Conservation (phyloP, 805 yeast species). For the Suhomyces sp. region DNA sequence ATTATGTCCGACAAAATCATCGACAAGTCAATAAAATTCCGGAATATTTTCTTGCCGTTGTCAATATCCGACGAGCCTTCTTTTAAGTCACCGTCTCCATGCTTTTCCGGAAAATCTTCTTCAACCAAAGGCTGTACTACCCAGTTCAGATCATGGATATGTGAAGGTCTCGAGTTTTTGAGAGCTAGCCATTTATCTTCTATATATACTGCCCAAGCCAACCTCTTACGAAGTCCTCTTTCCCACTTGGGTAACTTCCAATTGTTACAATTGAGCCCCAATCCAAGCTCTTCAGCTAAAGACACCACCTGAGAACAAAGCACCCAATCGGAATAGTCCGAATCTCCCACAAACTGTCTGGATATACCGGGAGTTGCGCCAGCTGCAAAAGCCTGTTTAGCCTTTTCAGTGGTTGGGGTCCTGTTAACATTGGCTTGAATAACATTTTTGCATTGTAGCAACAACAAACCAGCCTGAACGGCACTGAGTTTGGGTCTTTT, state of each 20-base stretch:
- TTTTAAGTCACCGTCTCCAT: conserved; percentile 48
- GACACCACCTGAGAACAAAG: conserved; percentile 84
- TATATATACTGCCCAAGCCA: conserved; percentile 94
- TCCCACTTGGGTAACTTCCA: conserved; percentile 98
- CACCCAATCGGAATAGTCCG: conserved; percentile 72
- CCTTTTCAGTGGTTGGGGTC: conserved; percentile 1
- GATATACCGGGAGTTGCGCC: background rate
- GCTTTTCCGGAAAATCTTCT: conserved; percentile 78
- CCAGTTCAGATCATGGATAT: conserved; percentile 75
- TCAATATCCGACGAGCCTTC: conserved; percentile 68
- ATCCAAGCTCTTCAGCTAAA: conserved; percentile 83
- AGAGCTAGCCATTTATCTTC: conserved; percentile 91
- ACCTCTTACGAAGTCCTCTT: conserved; percentile 75
- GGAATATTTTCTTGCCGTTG: conserved; percentile 67
- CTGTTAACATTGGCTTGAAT: conserved; percentile 16
- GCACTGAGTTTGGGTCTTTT: conserved; percentile 89
- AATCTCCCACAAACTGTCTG: conserved; percentile 15
- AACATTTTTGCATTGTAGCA: conserved; percentile 61
- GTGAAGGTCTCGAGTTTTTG: conserved; percentile 82
- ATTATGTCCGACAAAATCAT: conserved; percentile 69
- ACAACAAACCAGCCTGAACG: conserved; percentile 81
- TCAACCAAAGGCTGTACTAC: conserved; percentile 62
- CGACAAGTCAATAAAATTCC: conserved; percentile 62
- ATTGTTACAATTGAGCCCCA: conserved; percentile 83
- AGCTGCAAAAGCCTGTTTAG: conserved; percentile 13